phyloP scores from a whole-genome alignment of 495 filamentous ascomycete genomes.

The Tricharina praecox region DNA sequence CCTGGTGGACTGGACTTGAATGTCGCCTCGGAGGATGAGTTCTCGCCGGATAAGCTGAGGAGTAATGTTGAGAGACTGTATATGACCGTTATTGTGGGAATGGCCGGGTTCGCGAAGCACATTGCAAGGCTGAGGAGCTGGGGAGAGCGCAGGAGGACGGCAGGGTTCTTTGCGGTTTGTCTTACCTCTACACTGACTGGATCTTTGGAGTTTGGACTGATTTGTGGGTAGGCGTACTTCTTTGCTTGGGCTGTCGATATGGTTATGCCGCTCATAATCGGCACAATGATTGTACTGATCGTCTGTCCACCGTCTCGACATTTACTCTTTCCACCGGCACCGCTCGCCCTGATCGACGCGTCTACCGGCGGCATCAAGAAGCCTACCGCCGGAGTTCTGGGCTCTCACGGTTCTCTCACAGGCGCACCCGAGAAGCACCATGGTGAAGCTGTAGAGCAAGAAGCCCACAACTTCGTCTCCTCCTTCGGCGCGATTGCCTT shows the following conservation, averaged over 20 bases:
- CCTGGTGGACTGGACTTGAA: slow-evolving; percentile 57
- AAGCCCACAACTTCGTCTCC: slow-evolving; percentile 66
- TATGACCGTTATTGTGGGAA: slow-evolving; percentile 56
- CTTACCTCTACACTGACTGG: no score
- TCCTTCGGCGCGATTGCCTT: slow-evolving; percentile 58
- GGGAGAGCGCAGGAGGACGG: slow-evolving; percentile 53
- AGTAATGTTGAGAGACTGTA: slow-evolving; percentile 71
- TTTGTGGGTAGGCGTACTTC: slow-evolving; percentile 55
- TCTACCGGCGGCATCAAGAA: slow-evolving; percentile 50
- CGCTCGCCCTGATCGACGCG: slow-evolving; percentile 45
- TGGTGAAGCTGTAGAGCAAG: slow-evolving; percentile 73
- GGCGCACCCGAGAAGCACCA: slow-evolving; percentile 71
- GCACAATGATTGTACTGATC: slow-evolving; percentile 46
- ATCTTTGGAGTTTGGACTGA: no score
- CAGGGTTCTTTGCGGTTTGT: slow-evolving; percentile 45
- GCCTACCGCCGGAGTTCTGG: slow-evolving; percentile 50
- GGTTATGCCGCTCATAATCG: slow-evolving; percentile 42
- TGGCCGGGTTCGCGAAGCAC: slow-evolving; percentile 53
- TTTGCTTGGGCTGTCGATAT: slow-evolving; percentile 59
- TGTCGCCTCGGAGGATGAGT: slow-evolving; percentile 65
- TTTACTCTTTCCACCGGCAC: slow-evolving; percentile 58
- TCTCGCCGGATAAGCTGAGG: slow-evolving; percentile 71
- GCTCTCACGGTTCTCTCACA: slow-evolving; percentile 60
- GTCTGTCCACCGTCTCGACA: slow-evolving; percentile 45
- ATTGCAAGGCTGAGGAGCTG: slow-evolving; percentile 63